These are phyloP conservation scores for Meyerozyma guilliermondii DNA, from an alignment of 1,139 yeast species.

Conservation along the genomic window DNA sequence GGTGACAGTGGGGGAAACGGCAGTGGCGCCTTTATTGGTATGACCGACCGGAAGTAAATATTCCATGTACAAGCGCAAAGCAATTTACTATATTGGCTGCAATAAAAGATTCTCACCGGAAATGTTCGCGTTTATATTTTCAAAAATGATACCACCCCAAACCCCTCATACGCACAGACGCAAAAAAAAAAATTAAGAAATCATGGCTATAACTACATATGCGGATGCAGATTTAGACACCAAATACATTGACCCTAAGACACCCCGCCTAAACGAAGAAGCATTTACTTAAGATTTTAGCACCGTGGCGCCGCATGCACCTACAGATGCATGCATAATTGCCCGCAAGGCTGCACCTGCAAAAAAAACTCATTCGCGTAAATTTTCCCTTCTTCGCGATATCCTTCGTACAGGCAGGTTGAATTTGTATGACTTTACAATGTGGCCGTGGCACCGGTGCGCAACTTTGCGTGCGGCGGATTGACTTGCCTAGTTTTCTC, in stretches of 20 bases:
- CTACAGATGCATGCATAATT: not conserved
- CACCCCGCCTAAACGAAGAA: not conserved
- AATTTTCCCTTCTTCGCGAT: not conserved
- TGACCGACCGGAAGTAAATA: not conserved
- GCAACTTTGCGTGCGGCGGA: too few species aligned
- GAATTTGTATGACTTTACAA: too few species aligned
- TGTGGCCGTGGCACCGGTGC: too few species aligned
- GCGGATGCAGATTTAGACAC: not conserved
- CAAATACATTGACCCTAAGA: not conserved
- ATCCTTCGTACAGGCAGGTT: too few species aligned
- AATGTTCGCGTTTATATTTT: not conserved
- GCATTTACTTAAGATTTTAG: not conserved
- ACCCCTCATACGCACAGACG: slow-evolving; percentile 1
- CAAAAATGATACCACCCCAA: not conserved
- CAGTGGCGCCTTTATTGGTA: not conserved
- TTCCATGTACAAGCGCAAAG: not conserved
- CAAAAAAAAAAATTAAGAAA: not conserved
- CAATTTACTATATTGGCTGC: not conserved
- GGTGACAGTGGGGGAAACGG: not conserved
- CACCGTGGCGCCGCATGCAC: not conserved
- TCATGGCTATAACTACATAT: not conserved
- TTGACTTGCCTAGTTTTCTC: too few species aligned
- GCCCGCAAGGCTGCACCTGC: not conserved
- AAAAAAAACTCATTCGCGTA: not conserved
- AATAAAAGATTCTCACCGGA: not conserved